phyloP scores from a whole-genome alignment of 306 rosid species.

The Quercus mongolica region DNA sequence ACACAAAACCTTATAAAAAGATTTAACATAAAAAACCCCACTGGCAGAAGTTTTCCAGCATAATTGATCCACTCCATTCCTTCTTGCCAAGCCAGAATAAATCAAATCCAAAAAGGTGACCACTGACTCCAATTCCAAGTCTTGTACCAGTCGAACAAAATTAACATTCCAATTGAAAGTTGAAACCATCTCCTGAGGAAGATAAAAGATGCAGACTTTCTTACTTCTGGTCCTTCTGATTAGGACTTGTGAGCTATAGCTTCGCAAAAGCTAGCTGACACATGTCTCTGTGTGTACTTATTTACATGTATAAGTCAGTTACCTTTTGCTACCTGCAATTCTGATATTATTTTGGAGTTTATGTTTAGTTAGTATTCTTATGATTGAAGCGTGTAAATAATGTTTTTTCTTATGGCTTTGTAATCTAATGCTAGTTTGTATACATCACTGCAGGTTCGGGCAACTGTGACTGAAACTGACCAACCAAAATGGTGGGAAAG shows the following conservation, averaged over 20 bases:
- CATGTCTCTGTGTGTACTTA: background rate
- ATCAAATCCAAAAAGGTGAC: no score
- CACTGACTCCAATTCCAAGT: no score
- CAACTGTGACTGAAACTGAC: constrained; percentile 69
- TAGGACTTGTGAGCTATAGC: background rate
- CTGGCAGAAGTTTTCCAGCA: no score
- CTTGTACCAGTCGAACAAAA: no score
- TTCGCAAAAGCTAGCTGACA: background rate
- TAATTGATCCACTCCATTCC: no score
- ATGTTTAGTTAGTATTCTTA: background rate
- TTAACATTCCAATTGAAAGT: no score
- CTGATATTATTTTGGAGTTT: background rate
- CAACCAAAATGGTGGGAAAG: constrained; percentile 99
- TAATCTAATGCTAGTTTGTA: constrained; percentile 22
- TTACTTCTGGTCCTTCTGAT: background rate
- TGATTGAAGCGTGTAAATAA: background rate
- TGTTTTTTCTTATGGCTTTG: constrained; percentile 15
- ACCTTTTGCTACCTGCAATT: background rate
- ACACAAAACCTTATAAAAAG: no score
- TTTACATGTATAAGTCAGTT: background rate
- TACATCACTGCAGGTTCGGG: constrained; percentile 59
- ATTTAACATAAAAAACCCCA: no score
- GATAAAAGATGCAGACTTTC: background rate
- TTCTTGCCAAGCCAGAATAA: no score
- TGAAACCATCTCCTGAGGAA: no score